A percentile compares a stretch with the other conserved stretches of the same genome.
Evolutionary conservation across 352 stramenopile species (phyloP).

Genomic region (Hyaloperonospora brassicae): DNA sequence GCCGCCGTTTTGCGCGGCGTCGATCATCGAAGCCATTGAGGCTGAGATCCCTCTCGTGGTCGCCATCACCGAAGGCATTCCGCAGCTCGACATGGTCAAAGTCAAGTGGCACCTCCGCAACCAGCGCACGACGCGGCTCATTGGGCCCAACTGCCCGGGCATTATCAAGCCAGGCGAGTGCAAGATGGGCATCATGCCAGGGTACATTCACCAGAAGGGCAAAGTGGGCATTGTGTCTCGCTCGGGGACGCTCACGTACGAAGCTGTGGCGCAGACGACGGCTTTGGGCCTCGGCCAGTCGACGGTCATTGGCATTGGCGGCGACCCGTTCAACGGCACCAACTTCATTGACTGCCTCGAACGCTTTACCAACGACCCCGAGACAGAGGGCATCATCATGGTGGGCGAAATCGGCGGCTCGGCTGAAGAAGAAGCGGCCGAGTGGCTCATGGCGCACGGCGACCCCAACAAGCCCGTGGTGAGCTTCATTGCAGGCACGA

Average conservation of each 20-base stretch:
- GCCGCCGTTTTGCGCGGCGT: slow-evolving; percentile 94
- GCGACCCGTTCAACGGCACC: slow-evolving; percentile 99
- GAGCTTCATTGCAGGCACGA: slow-evolving; percentile 98
- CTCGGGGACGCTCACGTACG: slow-evolving; percentile 98
- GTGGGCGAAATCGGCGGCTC: slow-evolving; percentile 99
- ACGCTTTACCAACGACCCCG: slow-evolving; percentile 97
- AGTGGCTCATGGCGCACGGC: slow-evolving; percentile 96
- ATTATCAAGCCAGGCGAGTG: slow-evolving; percentile 99
- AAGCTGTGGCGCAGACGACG: slow-evolving; percentile 98
- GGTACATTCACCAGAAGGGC: slow-evolving; percentile 97
- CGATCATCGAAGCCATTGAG: slow-evolving; percentile 98
- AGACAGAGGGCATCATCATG: slow-evolving; percentile 99
- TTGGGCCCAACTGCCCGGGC: slow-evolving; percentile 99
- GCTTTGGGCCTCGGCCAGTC: slow-evolving; percentile 93
- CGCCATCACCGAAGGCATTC: slow-evolving; percentile 99
- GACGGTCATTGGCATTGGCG: slow-evolving; percentile 99
- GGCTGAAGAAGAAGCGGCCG: slow-evolving; percentile 97
- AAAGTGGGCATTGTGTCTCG: slow-evolving; percentile 99
- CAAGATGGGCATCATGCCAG: slow-evolving; percentile 99
- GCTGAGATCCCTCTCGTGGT: slow-evolving; percentile 94
- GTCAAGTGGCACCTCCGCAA: slow-evolving; percentile 92
- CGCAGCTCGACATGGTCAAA: slow-evolving; percentile 99
- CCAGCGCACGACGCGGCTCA: slow-evolving; percentile 93
- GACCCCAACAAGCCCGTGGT: slow-evolving; percentile 99
- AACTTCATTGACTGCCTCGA: slow-evolving; percentile 99